Evolutionary conservation across 2,329 filamentous ascomycete genomes (phyloP).

Genomic region (Ceratocystis harringtonii): DNA sequence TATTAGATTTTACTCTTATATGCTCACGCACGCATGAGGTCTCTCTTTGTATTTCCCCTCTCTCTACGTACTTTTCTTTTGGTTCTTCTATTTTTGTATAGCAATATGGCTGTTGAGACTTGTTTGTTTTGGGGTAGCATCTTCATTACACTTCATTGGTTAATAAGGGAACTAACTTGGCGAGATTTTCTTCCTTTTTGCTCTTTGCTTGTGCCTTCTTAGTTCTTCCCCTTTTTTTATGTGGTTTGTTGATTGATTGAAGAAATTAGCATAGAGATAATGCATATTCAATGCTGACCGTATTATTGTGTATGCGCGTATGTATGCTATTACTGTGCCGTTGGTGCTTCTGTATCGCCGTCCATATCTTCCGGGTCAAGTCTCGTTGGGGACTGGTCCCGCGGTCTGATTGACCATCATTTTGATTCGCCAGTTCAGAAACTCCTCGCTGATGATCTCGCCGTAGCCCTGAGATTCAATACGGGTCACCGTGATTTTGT

Average conservation of each 20-base stretch:
- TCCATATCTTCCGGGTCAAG: neutral
- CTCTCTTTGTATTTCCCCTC: neutral
- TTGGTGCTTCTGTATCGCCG: neutral
- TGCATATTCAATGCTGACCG: too few relatives aligned
- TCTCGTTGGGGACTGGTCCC: neutral
- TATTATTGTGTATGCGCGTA: too few relatives aligned
- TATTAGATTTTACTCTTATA: neutral
- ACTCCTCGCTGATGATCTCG: conserved; percentile 59
- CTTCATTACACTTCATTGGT: neutral
- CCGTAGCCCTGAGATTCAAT: conserved; percentile 62
- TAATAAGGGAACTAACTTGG: neutral
- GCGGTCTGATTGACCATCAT: conserved; percentile 11
- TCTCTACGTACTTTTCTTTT: neutral
- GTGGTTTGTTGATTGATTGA: too few relatives aligned
- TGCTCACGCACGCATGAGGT: neutral
- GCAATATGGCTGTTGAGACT: too few relatives aligned
- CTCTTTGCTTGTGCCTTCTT: neutral
- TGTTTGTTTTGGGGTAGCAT: neutral
- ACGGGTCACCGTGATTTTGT: conserved; percentile 57
- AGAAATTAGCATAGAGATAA: too few relatives aligned
- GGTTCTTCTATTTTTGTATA: neutral
- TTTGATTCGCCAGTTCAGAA: conserved; percentile 58
- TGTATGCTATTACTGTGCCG: neutral
- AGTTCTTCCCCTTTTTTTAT: too few relatives aligned
- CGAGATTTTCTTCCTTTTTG: neutral